Evolutionary conservation across 148 eudicot genomes (phyloP), one percentile per base, ranked within the genome.

Genomic region (Vaccinium myrtillus): DNA sequence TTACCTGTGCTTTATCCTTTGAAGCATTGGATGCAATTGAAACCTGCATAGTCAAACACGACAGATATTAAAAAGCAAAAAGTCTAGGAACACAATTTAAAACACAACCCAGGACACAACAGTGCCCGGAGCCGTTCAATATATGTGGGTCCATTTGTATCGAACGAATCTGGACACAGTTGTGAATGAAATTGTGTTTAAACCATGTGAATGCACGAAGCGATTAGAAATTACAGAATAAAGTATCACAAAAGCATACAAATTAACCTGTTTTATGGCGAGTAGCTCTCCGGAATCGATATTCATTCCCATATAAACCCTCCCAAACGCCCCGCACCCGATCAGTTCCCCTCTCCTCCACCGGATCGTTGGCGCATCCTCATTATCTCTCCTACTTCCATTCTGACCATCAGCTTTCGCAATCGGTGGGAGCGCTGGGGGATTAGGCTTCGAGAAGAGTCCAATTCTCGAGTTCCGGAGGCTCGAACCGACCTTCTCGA

Each of bases 281-380:
- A 96, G 89, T 2, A 96, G 89, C 86, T 96, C 99, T 1, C 99
- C 99, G 1, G 99, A 96, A 92, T 96, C 95, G 53, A 95, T 90
- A 80, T 95, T 96, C 98, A 96, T 93, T 51, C 99, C 99, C 99
- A 95, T 96, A 75, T 96, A 94, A 89, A 95, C 98, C 85, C 97
- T 88, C 1, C 99, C 99, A 83, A 96, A 96, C 0, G 98, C 99
- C 1, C 99, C 99, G 49, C 94, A 91, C 0, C 99, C 99, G 51
- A 96, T 96, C 90, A 96, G 85, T 78, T 95, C 98, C 49, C 99
- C 98, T 81, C 91, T 95, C 81, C 96, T 90, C 98, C 99, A 94
- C 63, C 96, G 90, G 86, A 94, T 92, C 63, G 84, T 78, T 11
- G 92, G 85, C 39, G 84, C 88, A 2, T 88, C 95, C 11, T 67